Evolutionary conservation across 116 monocot species (phyloP).

Genomic region (Phalaenopsis hybrid): DNA sequence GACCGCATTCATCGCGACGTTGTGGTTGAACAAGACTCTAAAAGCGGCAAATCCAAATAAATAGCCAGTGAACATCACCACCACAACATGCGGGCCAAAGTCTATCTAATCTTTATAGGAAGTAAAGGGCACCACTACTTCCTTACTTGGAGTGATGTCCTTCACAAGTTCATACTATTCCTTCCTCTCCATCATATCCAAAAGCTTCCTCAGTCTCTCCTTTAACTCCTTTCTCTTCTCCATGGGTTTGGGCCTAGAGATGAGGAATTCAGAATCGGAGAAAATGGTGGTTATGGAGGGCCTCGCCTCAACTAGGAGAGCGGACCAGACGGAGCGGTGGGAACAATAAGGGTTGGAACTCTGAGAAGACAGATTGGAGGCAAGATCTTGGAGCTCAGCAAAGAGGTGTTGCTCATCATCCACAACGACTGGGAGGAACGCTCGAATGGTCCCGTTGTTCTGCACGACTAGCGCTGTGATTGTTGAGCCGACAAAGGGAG

Average conservation of each 20-base stretch:
- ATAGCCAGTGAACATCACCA: too few relatives aligned
- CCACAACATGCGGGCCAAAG: neutral
- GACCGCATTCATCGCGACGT: too few relatives aligned
- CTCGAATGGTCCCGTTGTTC: constrained; percentile 41
- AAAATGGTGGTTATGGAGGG: constrained; percentile 42
- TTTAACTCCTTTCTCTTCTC: constrained; percentile 25
- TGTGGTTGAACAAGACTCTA: too few relatives aligned
- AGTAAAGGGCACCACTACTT: constrained; percentile 14
- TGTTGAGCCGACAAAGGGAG: neutral
- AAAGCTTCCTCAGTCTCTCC: constrained; percentile 21
- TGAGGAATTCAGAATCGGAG: constrained; percentile 11
- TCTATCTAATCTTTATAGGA: constrained; percentile 23
- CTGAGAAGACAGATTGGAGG: constrained; percentile 26
- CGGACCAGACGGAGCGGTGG: constrained; percentile 52
- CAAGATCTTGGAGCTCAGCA: constrained; percentile 36
- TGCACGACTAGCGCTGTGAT: constrained; percentile 42
- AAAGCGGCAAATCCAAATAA: too few relatives aligned
- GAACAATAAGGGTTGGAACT: constrained; percentile 38
- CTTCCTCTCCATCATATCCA: constrained; percentile 23
- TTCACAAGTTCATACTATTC: constrained; percentile 22
- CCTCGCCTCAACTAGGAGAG: constrained; percentile 25
- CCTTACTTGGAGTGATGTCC: constrained; percentile 20
- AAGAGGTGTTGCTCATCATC: constrained; percentile 22
- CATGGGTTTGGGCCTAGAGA: constrained; percentile 20
- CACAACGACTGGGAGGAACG: constrained; percentile 43